Conservation (phyloP, 768 basidiomycete genomes). For the Hygrocybe punicea region DNA sequence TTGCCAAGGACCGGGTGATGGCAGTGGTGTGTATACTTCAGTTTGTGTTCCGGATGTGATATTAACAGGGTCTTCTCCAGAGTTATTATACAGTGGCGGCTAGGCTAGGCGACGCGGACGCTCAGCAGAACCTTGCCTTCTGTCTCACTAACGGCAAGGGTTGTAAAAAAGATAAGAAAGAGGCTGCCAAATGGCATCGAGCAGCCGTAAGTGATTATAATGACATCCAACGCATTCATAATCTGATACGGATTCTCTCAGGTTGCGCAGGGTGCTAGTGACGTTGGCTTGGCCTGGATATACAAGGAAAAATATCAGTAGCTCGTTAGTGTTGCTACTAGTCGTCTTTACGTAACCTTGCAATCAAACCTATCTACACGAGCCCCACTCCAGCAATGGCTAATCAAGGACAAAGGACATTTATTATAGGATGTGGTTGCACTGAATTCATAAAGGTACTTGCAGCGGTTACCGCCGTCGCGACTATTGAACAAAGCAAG, state of each 20-base stretch:
- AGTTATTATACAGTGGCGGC: slow-evolving; percentile 85
- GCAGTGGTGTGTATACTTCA: slow-evolving; percentile 54
- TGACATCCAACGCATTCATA: neutral
- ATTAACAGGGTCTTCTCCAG: slow-evolving; percentile 32
- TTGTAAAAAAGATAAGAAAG: slow-evolving; percentile 83
- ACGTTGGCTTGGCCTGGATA: slow-evolving; percentile 85
- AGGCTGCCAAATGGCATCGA: slow-evolving; percentile 87
- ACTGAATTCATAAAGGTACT: slow-evolving; percentile 76
- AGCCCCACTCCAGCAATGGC: slow-evolving; percentile 9
- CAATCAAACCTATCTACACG: neutral
- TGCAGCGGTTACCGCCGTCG: neutral
- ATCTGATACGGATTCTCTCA: slow-evolving; percentile 12
- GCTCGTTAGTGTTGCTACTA: neutral
- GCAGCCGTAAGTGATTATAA: slow-evolving; percentile 55
- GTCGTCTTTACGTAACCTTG: neutral
- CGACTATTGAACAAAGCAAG: neutral
- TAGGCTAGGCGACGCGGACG: slow-evolving; percentile 79
- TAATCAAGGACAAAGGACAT: slow-evolving; percentile 44
- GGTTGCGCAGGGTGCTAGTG: slow-evolving; percentile 68
- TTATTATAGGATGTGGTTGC: slow-evolving; percentile 70
- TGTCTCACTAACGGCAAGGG: slow-evolving; percentile 85
- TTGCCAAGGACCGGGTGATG: slow-evolving; percentile 85
- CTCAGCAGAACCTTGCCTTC: slow-evolving; percentile 82
- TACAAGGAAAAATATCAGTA: slow-evolving; percentile 81
- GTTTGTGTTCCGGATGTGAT: neutral